Base-by-base conservation (phyloP, 2,329 filamentous ascomycete species). In the Pyrenochaeta sp. region DNA sequence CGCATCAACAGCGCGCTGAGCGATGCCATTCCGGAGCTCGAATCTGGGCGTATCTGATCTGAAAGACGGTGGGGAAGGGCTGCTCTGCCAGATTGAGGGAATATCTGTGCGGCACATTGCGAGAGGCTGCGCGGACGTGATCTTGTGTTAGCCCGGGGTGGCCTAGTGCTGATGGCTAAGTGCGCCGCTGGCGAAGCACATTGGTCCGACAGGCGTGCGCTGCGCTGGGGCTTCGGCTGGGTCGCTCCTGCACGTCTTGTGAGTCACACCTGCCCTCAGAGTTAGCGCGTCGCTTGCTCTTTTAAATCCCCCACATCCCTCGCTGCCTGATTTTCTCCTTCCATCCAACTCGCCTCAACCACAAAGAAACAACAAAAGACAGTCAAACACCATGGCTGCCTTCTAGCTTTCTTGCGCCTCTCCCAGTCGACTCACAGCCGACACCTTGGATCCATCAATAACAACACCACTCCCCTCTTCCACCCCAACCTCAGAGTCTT, bases 321-420 rank as follows among this genome's bases (percentile, higher is more conserved):
- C 65, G 64, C 67, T 71, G 72, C 72, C 72, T 71, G 66, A 69
- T 65, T 68, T 69, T 64, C 63, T 66, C 62, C 67, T 59, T 59
- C 63, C 60, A 53, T 62, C 57, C 60, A 66, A 52, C 63, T 65
- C 46, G 58, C 61, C 66, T 59, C 53, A 50, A 51, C 54, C 56
- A 65, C 61, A 54, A 56, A 55, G 42, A 59, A 28, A 70, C 49
- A 67, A 50, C 54, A 59, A 46, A 65, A 72, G 72, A 75, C 72
- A 75, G 68, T 71, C 69, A 70, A 5, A 53, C 37, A 72, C 51
- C 42, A 78, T 78, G 76, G 75, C 75, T 75, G 75, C 66, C 74
- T 78, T 76, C 62, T 79, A 74, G 68, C 56, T 66, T 62, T 59
- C 62, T 67, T 60, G 67, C 42, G 60, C 61, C 54, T 49, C 68